Evolutionary conservation across 2,329 filamentous ascomycete species (phyloP).

Genomic region (Blastomyces emzantsi): DNA sequence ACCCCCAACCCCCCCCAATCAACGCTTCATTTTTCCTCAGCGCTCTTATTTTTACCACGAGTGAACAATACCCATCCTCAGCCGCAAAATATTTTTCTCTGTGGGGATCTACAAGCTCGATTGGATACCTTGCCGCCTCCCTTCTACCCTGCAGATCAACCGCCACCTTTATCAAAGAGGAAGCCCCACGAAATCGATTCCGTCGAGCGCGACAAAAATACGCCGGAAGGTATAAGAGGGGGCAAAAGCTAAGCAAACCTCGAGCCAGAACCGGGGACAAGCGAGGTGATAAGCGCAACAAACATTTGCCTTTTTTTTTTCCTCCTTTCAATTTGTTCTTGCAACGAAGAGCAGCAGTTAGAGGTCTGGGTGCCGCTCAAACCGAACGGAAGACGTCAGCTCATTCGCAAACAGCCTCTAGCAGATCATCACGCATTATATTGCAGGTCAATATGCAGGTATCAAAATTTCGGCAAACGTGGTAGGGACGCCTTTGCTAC

Average conservation of each 20-base stretch:
- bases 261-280: neutral
- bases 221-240: neutral
- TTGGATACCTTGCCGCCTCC: neutral
- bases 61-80: neutral
- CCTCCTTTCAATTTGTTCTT: too few species aligned
- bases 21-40: neutral
- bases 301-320: neutral
- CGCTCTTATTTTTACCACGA: neutral
- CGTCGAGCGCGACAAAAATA: neutral
- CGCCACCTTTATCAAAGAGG: neutral
- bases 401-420: conserved; percentile 30
- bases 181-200: neutral
- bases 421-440: conserved; percentile 31
- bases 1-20: too few species aligned
- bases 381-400: conserved; percentile 4
- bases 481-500: conserved; percentile 34
- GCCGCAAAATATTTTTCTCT: neutral
- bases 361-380: neutral
- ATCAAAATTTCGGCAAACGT: conserved; percentile 32
- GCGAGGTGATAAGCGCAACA: neutral
- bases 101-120: conserved; percentile 4
- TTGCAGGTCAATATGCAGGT: conserved; percentile 38
- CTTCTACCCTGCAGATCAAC: neutral
- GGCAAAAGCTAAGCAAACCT: neutral
- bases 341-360: neutral